Evolutionary conservation across 768 basidiomycete genomes (phyloP).

Genomic region (Macrolepiota fuliginosa): DNA sequence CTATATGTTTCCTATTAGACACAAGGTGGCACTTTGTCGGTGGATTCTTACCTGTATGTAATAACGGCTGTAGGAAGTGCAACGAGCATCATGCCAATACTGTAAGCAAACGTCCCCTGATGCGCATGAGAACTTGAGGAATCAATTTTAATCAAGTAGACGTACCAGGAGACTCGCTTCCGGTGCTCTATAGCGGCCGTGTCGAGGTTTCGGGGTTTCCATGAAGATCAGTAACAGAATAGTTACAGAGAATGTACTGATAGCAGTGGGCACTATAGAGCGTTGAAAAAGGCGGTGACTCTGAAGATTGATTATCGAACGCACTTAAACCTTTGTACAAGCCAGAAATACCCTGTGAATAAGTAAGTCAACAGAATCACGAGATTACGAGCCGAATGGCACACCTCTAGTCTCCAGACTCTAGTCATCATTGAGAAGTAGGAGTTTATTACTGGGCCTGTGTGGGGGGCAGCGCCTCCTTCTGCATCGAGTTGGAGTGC

Average conservation of each 20-base stretch:
- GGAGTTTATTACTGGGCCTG: conserved; percentile 73
- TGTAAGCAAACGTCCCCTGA: conserved; percentile 62
- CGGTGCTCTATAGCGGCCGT: conserved; percentile 65
- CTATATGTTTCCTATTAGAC: conserved; percentile 32
- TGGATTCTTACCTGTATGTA: conserved; percentile 61
- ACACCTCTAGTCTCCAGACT: conserved; percentile 71
- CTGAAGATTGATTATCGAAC: conserved; percentile 16
- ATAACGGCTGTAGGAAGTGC: conserved; percentile 69
- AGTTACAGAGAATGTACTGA: conserved; percentile 54
- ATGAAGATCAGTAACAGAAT: conserved; percentile 56
- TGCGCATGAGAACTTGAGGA: conserved; percentile 3
- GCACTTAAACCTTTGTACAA: conserved; percentile 77
- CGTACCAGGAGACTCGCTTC: conserved; percentile 49
- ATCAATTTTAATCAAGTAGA: background rate
- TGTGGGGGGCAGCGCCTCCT: conserved; percentile 71
- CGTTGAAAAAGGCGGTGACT: background rate
- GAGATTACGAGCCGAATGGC: conserved; percentile 12
- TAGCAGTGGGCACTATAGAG: conserved; percentile 38
- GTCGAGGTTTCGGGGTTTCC: conserved; percentile 56
- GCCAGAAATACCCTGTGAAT: conserved; percentile 58
- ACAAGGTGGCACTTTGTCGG: background rate
- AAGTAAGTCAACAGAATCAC: background rate
- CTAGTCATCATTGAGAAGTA: conserved; percentile 74
- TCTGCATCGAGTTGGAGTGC: conserved; percentile 78
- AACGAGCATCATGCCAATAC: conserved; percentile 62